Conservation (phyloP, 352 stramenopile species). For the Phytophthora pisi region DNA sequence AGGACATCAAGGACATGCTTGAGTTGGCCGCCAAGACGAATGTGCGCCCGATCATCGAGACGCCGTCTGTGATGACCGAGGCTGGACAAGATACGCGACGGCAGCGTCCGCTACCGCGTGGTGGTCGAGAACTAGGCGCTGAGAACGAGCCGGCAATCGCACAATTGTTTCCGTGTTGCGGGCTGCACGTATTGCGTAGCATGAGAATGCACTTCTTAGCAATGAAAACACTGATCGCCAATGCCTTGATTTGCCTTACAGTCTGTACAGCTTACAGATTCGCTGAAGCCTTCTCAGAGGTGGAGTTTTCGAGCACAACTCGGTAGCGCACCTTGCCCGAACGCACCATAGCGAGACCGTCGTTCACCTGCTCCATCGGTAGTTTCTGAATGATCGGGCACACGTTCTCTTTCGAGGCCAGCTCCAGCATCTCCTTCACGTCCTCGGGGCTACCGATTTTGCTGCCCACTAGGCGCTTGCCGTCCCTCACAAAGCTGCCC, state of each 20-base stretch:
- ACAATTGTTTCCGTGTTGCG: too few species aligned
- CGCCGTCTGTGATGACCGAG: slow-evolving; percentile 48
- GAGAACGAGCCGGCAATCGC: too few species aligned
- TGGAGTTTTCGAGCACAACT: slow-evolving; percentile 10
- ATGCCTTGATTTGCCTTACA: neutral
- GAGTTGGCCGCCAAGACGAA: slow-evolving; percentile 70
- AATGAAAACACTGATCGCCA: neutral
- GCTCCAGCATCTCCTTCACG: slow-evolving; percentile 80
- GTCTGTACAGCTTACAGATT: neutral
- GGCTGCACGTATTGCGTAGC: too few species aligned
- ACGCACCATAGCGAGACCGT: slow-evolving; percentile 39
- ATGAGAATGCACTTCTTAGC: too few species aligned
- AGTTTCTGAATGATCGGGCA: slow-evolving; percentile 43
- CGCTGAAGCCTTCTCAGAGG: neutral
- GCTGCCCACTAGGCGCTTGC: slow-evolving; percentile 52
- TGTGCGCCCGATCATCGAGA: slow-evolving; percentile 56
- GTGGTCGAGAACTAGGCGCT: slow-evolving; percentile 29
- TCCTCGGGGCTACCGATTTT: slow-evolving; percentile 72
- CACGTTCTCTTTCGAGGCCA: slow-evolving; percentile 71
- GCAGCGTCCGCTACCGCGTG: slow-evolving; percentile 40
- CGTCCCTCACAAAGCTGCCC: slow-evolving; percentile 42
- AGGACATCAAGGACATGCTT: slow-evolving; percentile 66
- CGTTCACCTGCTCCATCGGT: slow-evolving; percentile 43
- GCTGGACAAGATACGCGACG: slow-evolving; percentile 38
- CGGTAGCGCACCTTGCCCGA: slow-evolving; percentile 24